These are phyloP conservation scores for Botrytis cinerea DNA, from an alignment of 2,329 filamentous ascomycete genomes.

Conservation along the genomic window DNA sequence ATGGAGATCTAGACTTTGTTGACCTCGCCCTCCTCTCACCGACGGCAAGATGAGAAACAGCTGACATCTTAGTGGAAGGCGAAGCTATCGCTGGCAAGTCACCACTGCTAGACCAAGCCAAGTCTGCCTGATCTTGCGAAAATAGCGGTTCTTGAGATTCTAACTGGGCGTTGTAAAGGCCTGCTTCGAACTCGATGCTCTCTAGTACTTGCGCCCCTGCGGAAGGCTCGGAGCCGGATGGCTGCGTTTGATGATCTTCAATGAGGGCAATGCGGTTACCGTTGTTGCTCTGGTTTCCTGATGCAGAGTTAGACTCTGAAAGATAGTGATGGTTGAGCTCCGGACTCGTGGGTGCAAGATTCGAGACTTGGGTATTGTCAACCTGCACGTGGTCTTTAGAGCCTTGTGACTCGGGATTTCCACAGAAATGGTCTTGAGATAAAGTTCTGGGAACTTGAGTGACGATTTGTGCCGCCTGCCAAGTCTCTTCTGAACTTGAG, in stretches of 20 bases:
- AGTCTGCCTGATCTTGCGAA: neutral
- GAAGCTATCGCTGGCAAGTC: neutral
- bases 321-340: neutral
- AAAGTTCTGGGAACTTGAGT: conserved; percentile 20
- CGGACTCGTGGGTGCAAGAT: neutral
- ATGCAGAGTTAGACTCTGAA: too few species aligned
- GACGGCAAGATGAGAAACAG: conserved; percentile 6
- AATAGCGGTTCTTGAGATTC: neutral
- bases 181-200: conserved; percentile 15
- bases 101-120: neutral
- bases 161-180: neutral
- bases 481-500: conserved; percentile 25
- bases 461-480: conserved; percentile 27
- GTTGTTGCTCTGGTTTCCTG: neutral
- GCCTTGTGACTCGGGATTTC: neutral
- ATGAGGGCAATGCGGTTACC: neutral
- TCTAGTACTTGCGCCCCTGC: neutral
- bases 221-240: neutral
- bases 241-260: neutral
- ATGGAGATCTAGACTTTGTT: conserved; percentile 22
- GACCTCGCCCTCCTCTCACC: conserved; percentile 14
- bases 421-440: neutral
- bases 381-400: conserved; percentile 16
- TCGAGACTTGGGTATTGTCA: conserved; percentile 4
- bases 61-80: conserved; percentile 5